Evolutionary conservation across 768 basidiomycete species (phyloP).

Genomic region (Suillus cothurnatus): DNA sequence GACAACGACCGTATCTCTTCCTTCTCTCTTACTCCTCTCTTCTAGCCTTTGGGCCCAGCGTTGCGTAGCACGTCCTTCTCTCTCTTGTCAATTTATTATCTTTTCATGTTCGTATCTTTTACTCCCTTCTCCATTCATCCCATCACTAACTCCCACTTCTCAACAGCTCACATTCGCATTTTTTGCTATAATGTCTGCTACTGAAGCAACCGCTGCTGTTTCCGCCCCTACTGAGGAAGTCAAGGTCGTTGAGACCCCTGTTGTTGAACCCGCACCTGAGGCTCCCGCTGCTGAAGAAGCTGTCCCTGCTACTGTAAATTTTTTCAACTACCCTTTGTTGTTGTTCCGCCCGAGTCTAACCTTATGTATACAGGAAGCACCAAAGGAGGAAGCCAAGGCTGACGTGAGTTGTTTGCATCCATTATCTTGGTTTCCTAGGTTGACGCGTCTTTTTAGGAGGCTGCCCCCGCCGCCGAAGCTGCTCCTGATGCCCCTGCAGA

Average conservation of each 20-base stretch:
- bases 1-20: conserved; percentile 41
- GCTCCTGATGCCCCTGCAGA: conserved; percentile 25
- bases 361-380: conserved; percentile 36
- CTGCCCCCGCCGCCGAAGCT: conserved; percentile 28
- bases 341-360: conserved; percentile 7
- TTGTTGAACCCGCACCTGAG: conserved; percentile 32
- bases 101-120: conserved; percentile 44
- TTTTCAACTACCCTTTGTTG: conserved; percentile 5
- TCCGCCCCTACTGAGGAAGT: conserved; percentile 52
- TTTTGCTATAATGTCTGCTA: conserved; percentile 82
- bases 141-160: conserved; percentile 6
- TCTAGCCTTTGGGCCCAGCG: conserved; percentile 49
- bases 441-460: conserved; percentile 34
- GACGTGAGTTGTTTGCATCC: conserved; percentile 33
- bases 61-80: conserved; percentile 62
- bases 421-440: neutral
- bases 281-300: conserved; percentile 36
- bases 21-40: conserved; percentile 63
- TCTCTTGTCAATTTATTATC: conserved; percentile 60
- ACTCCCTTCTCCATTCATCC: conserved; percentile 5
- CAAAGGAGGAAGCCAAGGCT: conserved; percentile 41
- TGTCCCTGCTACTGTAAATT: conserved; percentile 39
- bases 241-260: conserved; percentile 47
- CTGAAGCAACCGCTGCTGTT: conserved; percentile 52
- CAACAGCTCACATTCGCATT: conserved; percentile 55